A percentile compares a stretch with the other conserved stretches of the same genome.
phyloP scores from a whole-genome alignment of 331 rosid species.

The Phaseolus coccineus region DNA sequence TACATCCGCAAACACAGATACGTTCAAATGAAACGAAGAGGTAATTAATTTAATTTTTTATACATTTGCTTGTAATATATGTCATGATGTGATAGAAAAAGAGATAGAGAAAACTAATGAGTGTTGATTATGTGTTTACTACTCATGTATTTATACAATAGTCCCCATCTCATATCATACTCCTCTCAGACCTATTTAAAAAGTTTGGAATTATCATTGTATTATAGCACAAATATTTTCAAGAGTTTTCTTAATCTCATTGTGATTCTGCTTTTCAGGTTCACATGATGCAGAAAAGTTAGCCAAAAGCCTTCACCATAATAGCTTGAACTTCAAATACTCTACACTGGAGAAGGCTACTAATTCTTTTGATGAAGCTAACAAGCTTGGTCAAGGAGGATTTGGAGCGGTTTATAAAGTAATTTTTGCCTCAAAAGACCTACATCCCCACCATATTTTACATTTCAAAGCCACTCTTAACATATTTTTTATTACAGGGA shows the following conservation, averaged over 20 bases:
- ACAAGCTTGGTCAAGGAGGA: constrained; percentile 95
- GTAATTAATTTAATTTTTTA: constrained; percentile 44
- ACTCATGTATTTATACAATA: not conserved
- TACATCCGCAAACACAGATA: constrained; percentile 70
- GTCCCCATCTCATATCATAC: not conserved
- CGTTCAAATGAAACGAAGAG: constrained; percentile 78
- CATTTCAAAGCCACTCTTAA: constrained; percentile 29
- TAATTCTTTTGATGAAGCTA: constrained; percentile 59
- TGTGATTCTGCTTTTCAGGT: constrained; percentile 48
- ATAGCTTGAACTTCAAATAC: constrained; percentile 89
- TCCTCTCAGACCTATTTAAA: not conserved
- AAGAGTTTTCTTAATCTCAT: constrained; percentile 9
- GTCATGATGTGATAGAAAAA: not conserved
- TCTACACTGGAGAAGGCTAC: constrained; percentile 88
- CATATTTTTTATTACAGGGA: constrained; percentile 60
- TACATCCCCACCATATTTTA: constrained; percentile 11
- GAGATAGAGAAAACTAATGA: not conserved
- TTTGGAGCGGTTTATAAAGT: constrained; percentile 95
- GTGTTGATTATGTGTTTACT: too few species aligned
- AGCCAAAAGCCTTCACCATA: constrained; percentile 69
- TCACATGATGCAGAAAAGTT: constrained; percentile 69
- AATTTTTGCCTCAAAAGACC: constrained; percentile 36
- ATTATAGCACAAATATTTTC: constrained; percentile 1
- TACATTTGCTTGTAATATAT: not conserved
- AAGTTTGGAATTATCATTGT: not conserved